Conservation (phyloP, 2,329 filamentous ascomycete species). For the Colletotrichum filicis region DNA sequence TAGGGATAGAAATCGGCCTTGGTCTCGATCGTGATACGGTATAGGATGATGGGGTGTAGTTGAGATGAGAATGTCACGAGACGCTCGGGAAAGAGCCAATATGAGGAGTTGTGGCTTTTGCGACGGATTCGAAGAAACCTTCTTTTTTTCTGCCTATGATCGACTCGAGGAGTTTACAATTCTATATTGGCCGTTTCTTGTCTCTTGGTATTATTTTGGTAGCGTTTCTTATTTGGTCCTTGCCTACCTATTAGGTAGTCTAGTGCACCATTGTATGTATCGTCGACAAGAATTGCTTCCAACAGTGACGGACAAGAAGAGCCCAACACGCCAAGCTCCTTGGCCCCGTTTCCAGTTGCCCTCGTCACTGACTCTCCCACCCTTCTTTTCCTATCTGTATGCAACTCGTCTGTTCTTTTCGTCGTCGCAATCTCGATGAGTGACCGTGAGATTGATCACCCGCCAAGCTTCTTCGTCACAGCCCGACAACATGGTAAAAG, state of each 20-base stretch:
- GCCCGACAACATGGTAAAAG: not conserved
- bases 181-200: not conserved
- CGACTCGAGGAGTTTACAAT: not conserved
- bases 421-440: no score
- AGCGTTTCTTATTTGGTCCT: not conserved
- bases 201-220: not conserved
- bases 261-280: no score
- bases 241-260: no score
- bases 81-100: constrained; percentile 3
- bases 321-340: not conserved
- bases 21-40: not conserved
- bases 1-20: no score
- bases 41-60: not conserved
- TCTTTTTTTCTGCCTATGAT: not conserved
- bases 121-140: constrained; percentile 1
- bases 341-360: not conserved
- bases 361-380: not conserved
- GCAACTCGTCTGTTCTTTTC: no score
- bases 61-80: not conserved
- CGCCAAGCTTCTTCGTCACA: not conserved
- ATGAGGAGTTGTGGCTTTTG: constrained; percentile 16
- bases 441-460: no score
- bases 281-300: not conserved
- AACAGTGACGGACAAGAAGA: not conserved
- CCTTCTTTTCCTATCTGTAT: not conserved